Evolutionary conservation across 768 basidiomycete genomes (phyloP), one percentile per base, ranked within the genome.

Genomic region (Lenzites betulinus): DNA sequence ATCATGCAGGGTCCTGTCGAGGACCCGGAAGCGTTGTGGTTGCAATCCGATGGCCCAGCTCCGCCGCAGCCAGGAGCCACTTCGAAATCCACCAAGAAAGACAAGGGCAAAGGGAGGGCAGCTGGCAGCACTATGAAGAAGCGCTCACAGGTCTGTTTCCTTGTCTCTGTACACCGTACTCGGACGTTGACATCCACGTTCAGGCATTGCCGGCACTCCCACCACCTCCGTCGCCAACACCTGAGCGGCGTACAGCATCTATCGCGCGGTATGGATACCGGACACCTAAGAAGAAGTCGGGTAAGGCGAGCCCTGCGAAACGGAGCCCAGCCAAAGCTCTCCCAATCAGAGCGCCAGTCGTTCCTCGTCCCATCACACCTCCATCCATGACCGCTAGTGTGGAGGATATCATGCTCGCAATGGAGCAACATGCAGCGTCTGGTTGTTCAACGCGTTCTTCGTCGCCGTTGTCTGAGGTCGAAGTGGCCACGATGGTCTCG

Each of bases 21-120:
- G 13, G 61, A 63, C 47, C 51, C 52, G 8, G 55, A 57, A 16
- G 62, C 56, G 30, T 36, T 51, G 4, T 63, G 62, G 62, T 26
- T 63, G 26, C 52, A 52, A 7, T 52, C 50, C 5, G 50, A 57
- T 22, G 35, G 38, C 2, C 38, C 55, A 11, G 25, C 62, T 1
- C 28, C 56, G 3, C 38, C 16, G 28, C 46, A 35, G 8, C 12
- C 33, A n/a, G 26, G 36, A 8, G 28, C 51, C 46, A 25, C 38
- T 16, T 4, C 51, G 2, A 13, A 54, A 11, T 22, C 33, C n/a
- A 38, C 7, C 20, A 59, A 48, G 38, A 52, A 48, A 26, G 54
- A 44, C 13, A 51, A 55, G 23, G 51, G 47, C 5, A 49, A 43
- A 47, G 46, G 48, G 2, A 47, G 13, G 26, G 48, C 26, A 18